A percentile compares a stretch with the other conserved stretches of the same genome.
phyloP scores from a whole-genome alignment of 192 early-diverging fungal species.

The Umbelopsis ramanniana region DNA sequence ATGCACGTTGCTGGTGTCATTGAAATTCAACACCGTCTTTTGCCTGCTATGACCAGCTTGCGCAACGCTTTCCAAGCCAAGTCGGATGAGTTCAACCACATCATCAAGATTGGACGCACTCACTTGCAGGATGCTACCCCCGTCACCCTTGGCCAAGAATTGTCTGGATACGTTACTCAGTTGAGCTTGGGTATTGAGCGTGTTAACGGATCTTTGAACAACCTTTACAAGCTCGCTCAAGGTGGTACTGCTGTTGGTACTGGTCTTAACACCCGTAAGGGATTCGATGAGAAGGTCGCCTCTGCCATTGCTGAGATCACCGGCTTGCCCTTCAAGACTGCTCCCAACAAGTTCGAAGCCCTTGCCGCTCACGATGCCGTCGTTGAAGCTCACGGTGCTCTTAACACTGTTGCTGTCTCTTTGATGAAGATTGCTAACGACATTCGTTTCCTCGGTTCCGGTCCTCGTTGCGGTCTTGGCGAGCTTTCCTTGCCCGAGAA shows the following conservation, averaged over 20 bases:
- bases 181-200: conserved; percentile 88
- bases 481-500: conserved; percentile 97
- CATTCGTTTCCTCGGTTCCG: conserved; percentile 94
- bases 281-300: conserved; percentile 92
- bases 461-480: conserved; percentile 97
- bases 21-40: conserved; percentile 80
- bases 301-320: conserved; percentile 87
- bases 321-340: conserved; percentile 89
- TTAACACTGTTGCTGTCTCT: conserved; percentile 94
- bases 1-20: conserved; percentile 98
- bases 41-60: conserved; percentile 85
- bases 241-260: conserved; percentile 98
- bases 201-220: conserved; percentile 79
- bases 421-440: conserved; percentile 99
- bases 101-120: conserved; percentile 99
- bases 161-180: conserved; percentile 97
- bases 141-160: conserved; percentile 97
- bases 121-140: conserved; percentile 99
- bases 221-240: conserved; percentile 92
- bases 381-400: conserved; percentile 92
- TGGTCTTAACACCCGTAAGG: conserved; percentile 93
- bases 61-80: conserved; percentile 80
- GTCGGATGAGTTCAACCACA: conserved; percentile 82
- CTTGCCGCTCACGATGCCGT: conserved; percentile 98
- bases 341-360: conserved; percentile 99